phyloP scores from a whole-genome alignment of 2,329 filamentous ascomycete species.

The Pochonia chlamydosporia region DNA sequence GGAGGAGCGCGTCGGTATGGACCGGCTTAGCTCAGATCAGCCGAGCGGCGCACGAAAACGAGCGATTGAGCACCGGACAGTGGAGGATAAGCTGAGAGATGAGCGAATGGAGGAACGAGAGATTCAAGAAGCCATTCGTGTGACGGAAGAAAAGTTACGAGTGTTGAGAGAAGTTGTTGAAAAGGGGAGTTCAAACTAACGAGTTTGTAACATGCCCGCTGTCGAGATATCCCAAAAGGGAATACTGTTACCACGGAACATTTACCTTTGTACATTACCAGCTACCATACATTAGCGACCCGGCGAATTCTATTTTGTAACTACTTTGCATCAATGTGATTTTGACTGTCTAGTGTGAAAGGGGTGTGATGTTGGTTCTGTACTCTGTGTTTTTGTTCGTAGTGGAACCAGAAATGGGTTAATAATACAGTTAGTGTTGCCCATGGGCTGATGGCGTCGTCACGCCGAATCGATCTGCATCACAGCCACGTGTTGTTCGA shows the following conservation, averaged over 20 bases:
- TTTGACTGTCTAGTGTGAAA: no score
- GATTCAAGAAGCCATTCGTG: constrained; percentile 71
- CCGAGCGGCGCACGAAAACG: constrained; percentile 35
- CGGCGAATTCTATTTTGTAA: constrained; percentile 5
- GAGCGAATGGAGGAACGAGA: constrained; percentile 65
- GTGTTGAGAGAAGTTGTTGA: constrained; percentile 67
- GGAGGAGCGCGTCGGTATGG: constrained; percentile 76
- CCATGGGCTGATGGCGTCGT: no score
- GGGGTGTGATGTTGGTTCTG: no score
- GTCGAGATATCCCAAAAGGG: constrained; percentile 12
- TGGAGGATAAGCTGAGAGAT: constrained; percentile 53
- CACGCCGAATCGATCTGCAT: no score
- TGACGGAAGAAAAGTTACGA: constrained; percentile 80
- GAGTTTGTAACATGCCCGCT: neutral
- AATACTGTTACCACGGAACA: constrained; percentile 4
- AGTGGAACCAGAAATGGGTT: no score
- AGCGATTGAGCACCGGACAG: constrained; percentile 46
- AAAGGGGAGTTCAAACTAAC: constrained; percentile 31
- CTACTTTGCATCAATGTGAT: neutral
- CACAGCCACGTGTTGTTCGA: no score
- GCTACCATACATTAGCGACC: constrained; percentile 1
- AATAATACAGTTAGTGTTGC: no score
- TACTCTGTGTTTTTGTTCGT: no score
- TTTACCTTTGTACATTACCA: constrained; percentile 5
- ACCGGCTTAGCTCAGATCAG: constrained; percentile 41